Conservation (phyloP, 202 grass and related monocot species). For the Schoenoplectus tabernaemontani region DNA sequence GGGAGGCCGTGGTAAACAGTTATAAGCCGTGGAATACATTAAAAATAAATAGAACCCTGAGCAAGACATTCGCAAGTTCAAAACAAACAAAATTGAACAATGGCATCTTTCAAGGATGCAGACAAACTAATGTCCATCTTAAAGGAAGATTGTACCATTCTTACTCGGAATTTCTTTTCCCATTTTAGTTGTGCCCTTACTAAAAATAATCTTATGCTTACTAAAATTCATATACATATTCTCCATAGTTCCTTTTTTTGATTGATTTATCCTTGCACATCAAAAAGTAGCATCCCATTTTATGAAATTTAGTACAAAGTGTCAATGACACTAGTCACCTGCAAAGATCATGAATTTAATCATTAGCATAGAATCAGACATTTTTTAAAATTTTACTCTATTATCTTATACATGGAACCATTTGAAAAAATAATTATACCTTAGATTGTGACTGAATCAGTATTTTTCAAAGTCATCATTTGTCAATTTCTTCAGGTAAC, state of each 20-base stretch:
- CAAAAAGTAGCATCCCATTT: neutral
- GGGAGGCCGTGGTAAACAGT: no score
- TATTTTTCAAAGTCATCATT: conserved; percentile 25
- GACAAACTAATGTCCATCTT: neutral
- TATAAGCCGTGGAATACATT: neutral
- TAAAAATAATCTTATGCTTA: neutral
- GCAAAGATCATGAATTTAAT: neutral
- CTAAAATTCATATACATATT: neutral
- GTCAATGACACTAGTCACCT: neutral
- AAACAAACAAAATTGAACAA: neutral
- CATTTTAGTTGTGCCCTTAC: no score
- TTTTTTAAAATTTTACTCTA: neutral
- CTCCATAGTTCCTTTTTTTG: neutral
- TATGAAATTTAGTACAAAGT: neutral
- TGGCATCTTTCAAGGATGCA: neutral
- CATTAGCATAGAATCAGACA: neutral
- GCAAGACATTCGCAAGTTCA: neutral
- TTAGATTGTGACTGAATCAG: neutral
- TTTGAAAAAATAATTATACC: neutral
- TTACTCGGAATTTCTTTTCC: no score
- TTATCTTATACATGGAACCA: neutral
- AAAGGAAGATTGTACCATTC: no score
- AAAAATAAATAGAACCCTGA: neutral
- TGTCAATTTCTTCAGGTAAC: conserved; percentile 61
- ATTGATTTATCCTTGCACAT: neutral